These are phyloP conservation scores for Epichloe brachyelytri DNA, from an alignment of 2,329 filamentous ascomycete genomes.

Conservation along the genomic window DNA sequence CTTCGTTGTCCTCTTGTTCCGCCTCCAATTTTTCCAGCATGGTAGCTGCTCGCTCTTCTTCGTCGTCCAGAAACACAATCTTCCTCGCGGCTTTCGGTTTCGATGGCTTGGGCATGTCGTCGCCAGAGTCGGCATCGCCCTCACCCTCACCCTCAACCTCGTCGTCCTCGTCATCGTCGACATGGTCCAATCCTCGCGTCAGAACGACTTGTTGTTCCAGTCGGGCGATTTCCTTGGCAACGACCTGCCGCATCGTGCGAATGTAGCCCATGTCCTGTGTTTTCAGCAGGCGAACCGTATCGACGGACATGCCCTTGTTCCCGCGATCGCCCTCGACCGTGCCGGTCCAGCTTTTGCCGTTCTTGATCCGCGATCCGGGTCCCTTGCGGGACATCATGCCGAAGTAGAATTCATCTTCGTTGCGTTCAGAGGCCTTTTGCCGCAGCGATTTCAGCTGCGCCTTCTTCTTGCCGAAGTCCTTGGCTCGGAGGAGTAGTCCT, in stretches of 20 bases:
- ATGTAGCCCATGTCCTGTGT: slow-evolving; percentile 57
- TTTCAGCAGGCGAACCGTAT: slow-evolving; percentile 50
- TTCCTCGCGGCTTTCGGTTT: slow-evolving; percentile 28
- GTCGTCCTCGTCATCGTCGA: slow-evolving; percentile 22
- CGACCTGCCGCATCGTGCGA: slow-evolving; percentile 47
- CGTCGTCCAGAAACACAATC: slow-evolving; percentile 37
- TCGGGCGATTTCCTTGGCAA: slow-evolving; percentile 41
- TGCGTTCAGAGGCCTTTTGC: slow-evolving; percentile 50
- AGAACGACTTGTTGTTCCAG: slow-evolving; percentile 42
- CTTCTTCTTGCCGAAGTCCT: slow-evolving; percentile 56
- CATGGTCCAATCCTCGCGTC: slow-evolving; percentile 22
- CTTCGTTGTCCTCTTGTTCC: slow-evolving; percentile 17
- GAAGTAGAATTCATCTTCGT: slow-evolving; percentile 63
- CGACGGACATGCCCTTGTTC: slow-evolving; percentile 39
- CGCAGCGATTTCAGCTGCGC: slow-evolving; percentile 43
- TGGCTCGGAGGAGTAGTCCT: slow-evolving; percentile 55
- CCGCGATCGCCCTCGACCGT: slow-evolving; percentile 45
- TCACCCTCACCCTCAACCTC: slow-evolving; percentile 18
- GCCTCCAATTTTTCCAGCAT: slow-evolving; percentile 17
- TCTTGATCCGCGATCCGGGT: slow-evolving; percentile 35
- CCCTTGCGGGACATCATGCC: slow-evolving; percentile 53
- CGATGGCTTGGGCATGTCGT: slow-evolving; percentile 16
- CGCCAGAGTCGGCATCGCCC: slow-evolving; percentile 18
- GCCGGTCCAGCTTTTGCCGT: slow-evolving; percentile 39
- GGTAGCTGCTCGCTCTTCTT: slow-evolving; percentile 21